Base-by-base conservation (phyloP, 306 rosid species). In the Quercus glauca region DNA sequence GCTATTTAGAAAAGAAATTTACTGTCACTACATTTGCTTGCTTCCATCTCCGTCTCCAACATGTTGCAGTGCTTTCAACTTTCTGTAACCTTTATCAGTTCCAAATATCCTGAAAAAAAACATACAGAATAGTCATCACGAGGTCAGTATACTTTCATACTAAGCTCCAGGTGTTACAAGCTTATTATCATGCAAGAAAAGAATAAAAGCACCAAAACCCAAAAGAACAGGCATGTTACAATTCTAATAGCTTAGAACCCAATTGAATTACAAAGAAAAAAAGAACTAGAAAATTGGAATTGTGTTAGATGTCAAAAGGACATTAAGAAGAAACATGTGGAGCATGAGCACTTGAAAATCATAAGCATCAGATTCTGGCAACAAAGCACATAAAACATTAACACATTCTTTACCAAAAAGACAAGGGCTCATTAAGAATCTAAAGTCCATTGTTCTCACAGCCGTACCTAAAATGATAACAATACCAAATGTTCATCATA, bases 31-130 rank as follows among this genome's bases (percentile, higher is more conserved):
- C 84, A 63, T 85, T 70, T 80, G 82, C 85, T 89, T 85, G 68
- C 73, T 31, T 13, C 33, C 76, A 80, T 89, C 92, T 74, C 88
- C 94, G 35, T 75, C 51, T 33, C 87, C 87, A 21, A 29, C 13
- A 21, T 49, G 71, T 81, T 88, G 80, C 72, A 88, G 82, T 18
- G 59, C 86, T 59, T 81, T 82, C 85, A 88, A 77, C 86, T 81
- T 88, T 81, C 85, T 76, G 81, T 83, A 88, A 19, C 91, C 91
- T 15, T 73, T 79, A 65, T 88, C 91, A 2, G 91, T 88, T 21
- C 91, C 91, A 83, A 88, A 88, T 41, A 88, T 71, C 89, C 91
- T 88, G 89, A 49, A 53, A 41, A 41, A 58, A 58, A 18, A 10
- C 37, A 45, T 31, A 33, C 17, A 64, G 20, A 26, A 73, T 7